Evolutionary conservation across 768 basidiomycete species (phyloP).

Genomic region (Boletus rex-veris): DNA sequence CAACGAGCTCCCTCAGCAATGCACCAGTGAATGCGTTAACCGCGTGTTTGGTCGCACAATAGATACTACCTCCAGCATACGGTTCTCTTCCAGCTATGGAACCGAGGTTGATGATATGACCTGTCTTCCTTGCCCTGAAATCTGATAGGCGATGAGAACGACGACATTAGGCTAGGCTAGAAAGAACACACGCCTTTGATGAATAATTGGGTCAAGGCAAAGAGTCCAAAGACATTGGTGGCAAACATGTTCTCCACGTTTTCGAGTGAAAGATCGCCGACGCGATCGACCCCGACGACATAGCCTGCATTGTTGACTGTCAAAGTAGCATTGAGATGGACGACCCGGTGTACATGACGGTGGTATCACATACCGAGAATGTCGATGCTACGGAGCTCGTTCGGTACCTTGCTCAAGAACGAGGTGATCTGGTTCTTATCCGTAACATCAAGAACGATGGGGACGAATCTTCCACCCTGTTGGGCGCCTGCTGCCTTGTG

Average conservation of each 20-base stretch:
- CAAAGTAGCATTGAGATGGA: background rate
- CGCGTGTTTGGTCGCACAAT: constrained; percentile 87
- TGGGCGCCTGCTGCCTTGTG: constrained; percentile 69
- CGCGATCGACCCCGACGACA: constrained; percentile 82
- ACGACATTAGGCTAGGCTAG: background rate
- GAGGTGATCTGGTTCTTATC: constrained; percentile 68
- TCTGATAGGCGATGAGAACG: constrained; percentile 40
- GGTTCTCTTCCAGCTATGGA: constrained; percentile 87
- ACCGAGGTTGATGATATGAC: constrained; percentile 93
- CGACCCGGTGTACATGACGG: background rate
- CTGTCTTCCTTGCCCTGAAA: constrained; percentile 72
- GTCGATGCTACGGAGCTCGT: constrained; percentile 69
- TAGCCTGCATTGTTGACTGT: constrained; percentile 82
- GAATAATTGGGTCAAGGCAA: constrained; percentile 75
- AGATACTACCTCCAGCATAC: constrained; percentile 89
- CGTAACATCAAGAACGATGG: constrained; percentile 74
- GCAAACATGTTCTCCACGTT: constrained; percentile 84
- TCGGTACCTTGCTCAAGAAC: constrained; percentile 69
- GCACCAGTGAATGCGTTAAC: constrained; percentile 84
- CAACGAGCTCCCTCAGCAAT: constrained; percentile 82
- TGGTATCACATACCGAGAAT: constrained; percentile 60
- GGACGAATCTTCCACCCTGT: constrained; percentile 74
- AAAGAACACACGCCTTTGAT: constrained; percentile 43
- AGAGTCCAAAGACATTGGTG: constrained; percentile 81
- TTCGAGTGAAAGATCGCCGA: constrained; percentile 73